These are phyloP conservation scores for Schwanniomyces occidentalis DNA, from an alignment of 805 yeast genomes.

Conservation along the genomic window DNA sequence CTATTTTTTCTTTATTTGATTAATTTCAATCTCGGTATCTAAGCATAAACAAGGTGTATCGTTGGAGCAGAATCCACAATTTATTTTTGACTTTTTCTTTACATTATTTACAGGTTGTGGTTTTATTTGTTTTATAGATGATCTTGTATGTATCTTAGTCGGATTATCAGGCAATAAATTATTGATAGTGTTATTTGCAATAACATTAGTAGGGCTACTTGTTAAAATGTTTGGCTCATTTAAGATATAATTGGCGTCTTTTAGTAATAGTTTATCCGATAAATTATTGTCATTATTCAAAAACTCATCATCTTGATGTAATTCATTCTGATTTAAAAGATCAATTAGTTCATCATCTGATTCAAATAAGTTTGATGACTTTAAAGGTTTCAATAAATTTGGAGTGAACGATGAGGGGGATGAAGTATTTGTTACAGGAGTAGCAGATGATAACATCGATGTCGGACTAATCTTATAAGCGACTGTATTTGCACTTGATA, in stretches of 20 bases:
- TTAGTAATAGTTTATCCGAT: slow-evolving; percentile 6
- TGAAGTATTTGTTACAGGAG: background rate
- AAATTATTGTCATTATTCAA: background rate
- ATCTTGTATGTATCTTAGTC: too few relatives aligned
- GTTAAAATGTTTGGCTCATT: background rate
- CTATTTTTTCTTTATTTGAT: slow-evolving; percentile 7
- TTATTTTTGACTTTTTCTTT: slow-evolving; percentile 20
- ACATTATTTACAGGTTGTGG: slow-evolving; percentile 4
- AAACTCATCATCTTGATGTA: slow-evolving; percentile 5
- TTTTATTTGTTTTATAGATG: slow-evolving; percentile 1
- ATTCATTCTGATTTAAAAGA: slow-evolving; percentile 4
- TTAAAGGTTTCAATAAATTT: slow-evolving; percentile 12
- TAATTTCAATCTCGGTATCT: slow-evolving; percentile 32
- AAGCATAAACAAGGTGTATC: slow-evolving; percentile 44
- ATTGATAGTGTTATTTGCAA: too few relatives aligned
- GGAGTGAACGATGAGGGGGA: slow-evolving; percentile 10
- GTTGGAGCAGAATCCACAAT: slow-evolving; percentile 39
- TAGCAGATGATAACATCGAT: background rate
- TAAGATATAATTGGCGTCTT: slow-evolving; percentile 6
- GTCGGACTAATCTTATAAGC: too few relatives aligned
- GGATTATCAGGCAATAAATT: too few relatives aligned
- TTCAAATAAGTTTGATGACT: slow-evolving; percentile 9
- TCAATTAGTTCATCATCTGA: slow-evolving; percentile 10
- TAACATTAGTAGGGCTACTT: slow-evolving; percentile 1
- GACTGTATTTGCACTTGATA: background rate